These are phyloP conservation scores for Vitis hybrid DNA, from an alignment of 177 flowering plant species.

Conservation along the genomic window DNA sequence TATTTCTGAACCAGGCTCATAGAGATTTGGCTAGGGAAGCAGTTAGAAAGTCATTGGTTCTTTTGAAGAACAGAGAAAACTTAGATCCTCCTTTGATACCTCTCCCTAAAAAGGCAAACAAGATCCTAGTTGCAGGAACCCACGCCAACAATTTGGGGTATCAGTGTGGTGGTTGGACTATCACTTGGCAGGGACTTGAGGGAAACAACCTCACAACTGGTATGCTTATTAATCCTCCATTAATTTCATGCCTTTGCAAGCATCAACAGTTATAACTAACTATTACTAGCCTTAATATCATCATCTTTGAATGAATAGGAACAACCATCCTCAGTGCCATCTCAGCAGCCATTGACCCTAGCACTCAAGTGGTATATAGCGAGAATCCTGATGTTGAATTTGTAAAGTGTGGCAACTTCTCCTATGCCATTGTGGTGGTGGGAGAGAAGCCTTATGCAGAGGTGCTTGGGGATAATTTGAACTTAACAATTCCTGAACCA, in stretches of 20 bases:
- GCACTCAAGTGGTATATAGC: background rate
- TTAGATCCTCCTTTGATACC: constrained; percentile 18
- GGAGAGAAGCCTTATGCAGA: constrained; percentile 7
- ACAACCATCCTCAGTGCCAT: too few relatives aligned
- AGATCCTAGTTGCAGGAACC: constrained; percentile 30
- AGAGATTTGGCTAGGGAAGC: constrained; percentile 38
- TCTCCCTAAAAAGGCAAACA: constrained; percentile 24
- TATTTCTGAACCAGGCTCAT: constrained; percentile 17
- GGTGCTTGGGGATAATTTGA: constrained; percentile 14
- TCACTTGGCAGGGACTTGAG: constrained; percentile 29
- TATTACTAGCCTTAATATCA: background rate
- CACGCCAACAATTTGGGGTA: constrained; percentile 36
- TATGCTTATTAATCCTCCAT: constrained; percentile 1
- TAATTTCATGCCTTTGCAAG: background rate
- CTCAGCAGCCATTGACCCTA: constrained; percentile 4
- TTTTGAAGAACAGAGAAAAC: constrained; percentile 30
- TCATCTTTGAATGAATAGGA: background rate
- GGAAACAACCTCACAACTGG: constrained; percentile 25
- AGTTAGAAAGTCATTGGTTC: constrained; percentile 33
- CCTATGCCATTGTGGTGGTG: too few relatives aligned
- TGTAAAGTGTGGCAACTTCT: too few relatives aligned
- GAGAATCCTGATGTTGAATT: too few relatives aligned
- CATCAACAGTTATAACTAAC: background rate
- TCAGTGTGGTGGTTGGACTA: constrained; percentile 43
- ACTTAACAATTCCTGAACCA: constrained; percentile 19